Evolutionary conservation across 2,329 filamentous ascomycete genomes (phyloP).

Genomic region (Colletotrichum orchidophilum): DNA sequence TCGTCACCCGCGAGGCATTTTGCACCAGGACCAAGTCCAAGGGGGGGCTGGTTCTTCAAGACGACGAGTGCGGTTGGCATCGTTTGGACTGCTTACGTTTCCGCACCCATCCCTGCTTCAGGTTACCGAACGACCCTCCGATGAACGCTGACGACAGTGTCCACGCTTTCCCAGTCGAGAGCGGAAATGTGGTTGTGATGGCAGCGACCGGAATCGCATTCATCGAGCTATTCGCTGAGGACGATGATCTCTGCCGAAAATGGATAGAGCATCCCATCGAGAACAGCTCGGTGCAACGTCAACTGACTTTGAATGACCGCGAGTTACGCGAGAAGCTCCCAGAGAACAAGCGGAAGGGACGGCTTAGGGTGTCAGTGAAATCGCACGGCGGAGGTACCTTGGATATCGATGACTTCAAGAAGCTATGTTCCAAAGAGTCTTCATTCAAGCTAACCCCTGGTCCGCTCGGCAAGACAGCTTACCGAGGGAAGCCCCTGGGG

Average conservation of each 20-base stretch:
- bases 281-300: slow-evolving; percentile 71
- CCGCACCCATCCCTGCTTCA: slow-evolving; percentile 89
- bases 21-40: slow-evolving; percentile 88
- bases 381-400: slow-evolving; percentile 79
- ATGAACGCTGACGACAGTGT: slow-evolving; percentile 76
- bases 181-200: slow-evolving; percentile 78
- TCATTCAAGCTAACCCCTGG: slow-evolving; percentile 76
- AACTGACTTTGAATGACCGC: slow-evolving; percentile 78
- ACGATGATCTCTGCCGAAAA: slow-evolving; percentile 80
- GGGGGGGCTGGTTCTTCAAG: slow-evolving; percentile 76
- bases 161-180: slow-evolving; percentile 87
- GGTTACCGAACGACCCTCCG: slow-evolving; percentile 78
- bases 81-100: slow-evolving; percentile 89
- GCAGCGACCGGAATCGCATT: slow-evolving; percentile 85
- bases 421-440: slow-evolving; percentile 76
- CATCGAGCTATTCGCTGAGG: slow-evolving; percentile 82
- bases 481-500: slow-evolving; percentile 79
- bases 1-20: slow-evolving; percentile 82
- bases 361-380: slow-evolving; percentile 77
- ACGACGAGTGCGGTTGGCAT: slow-evolving; percentile 93
- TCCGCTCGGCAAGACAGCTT: slow-evolving; percentile 73
- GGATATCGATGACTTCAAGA: slow-evolving; percentile 79
- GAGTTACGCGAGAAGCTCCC: slow-evolving; percentile 78
- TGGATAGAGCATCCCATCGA: slow-evolving; percentile 84
- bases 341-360: slow-evolving; percentile 75